A percentile compares a stretch with the other conserved stretches of the same genome.
Conservation (phyloP, 1,284 basidiomycete species). For the Malassezia obtusa region DNA sequence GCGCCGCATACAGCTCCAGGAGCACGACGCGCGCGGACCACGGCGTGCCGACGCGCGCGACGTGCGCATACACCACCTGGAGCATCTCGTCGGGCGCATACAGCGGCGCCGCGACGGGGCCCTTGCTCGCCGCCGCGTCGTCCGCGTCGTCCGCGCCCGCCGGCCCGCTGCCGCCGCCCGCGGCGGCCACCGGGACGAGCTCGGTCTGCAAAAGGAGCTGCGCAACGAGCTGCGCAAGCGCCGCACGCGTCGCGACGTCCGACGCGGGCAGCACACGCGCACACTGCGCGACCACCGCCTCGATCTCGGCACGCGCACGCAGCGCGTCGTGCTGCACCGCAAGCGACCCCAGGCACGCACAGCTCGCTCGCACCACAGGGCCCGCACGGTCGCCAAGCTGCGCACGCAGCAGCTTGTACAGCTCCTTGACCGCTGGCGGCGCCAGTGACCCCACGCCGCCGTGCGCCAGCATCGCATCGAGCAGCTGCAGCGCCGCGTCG, state of each 20-base stretch:
- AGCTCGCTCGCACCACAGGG: conserved; percentile 72
- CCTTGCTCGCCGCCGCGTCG: conserved; percentile 52
- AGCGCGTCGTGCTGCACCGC: conserved; percentile 1
- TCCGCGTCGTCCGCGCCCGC: conserved; percentile 50
- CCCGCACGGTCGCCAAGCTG: conserved; percentile 73
- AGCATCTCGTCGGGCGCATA: conserved; percentile 74
- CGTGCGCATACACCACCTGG: conserved; percentile 55
- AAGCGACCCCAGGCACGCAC: conserved; percentile 51
- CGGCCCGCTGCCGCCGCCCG: conserved; percentile 23
- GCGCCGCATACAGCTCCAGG: conserved; percentile 74
- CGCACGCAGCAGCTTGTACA: conserved; percentile 69
- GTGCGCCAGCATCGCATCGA: conserved; percentile 64
- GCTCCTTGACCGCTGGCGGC: conserved; percentile 59
- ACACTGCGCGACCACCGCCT: conserved; percentile 61
- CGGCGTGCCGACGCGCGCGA: conserved; percentile 57
- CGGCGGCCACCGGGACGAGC: conserved; percentile 25
- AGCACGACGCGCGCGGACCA: conserved; percentile 54
- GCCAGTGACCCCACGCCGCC: conserved; percentile 57
- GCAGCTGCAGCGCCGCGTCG: conserved; percentile 66
- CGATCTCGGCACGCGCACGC: conserved; percentile 59
- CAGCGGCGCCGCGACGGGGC: conserved; percentile 56
- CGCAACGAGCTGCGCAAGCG: conserved; percentile 69
- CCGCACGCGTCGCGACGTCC: conserved; percentile 72
- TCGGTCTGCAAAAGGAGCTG: conserved; percentile 77
- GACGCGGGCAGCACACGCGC: conserved; percentile 64